A percentile compares a stretch with the other conserved stretches of the same genome.
phyloP scores from a whole-genome alignment of 2,329 filamentous ascomycete species.

The Mycosphaerella sp. region DNA sequence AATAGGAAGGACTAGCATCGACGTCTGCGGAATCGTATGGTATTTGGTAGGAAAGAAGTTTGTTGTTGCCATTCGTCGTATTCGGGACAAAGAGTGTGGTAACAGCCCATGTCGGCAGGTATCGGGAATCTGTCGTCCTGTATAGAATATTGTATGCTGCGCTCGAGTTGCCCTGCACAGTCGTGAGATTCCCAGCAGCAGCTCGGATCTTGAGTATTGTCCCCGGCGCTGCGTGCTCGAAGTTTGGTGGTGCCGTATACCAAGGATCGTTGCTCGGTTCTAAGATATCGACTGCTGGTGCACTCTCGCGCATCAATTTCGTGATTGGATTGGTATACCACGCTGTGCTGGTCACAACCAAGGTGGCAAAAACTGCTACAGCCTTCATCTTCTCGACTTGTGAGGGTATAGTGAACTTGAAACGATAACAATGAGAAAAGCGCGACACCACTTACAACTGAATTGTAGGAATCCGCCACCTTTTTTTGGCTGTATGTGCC shows the following conservation, averaged over 20 bases:
- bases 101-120: slow-evolving; percentile 26
- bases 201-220: slow-evolving; percentile 32
- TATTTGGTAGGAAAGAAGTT: slow-evolving; percentile 28
- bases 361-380: background rate
- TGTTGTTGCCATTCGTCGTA: slow-evolving; percentile 12
- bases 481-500: background rate
- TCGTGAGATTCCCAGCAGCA: slow-evolving; percentile 29
- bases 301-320: slow-evolving; percentile 9
- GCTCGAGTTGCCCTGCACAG: slow-evolving; percentile 24
- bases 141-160: slow-evolving; percentile 30
- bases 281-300: slow-evolving; percentile 16
- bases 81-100: slow-evolving; percentile 28
- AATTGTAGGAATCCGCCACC: background rate
- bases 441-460: background rate
- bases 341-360: slow-evolving; percentile 10
- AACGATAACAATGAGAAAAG: background rate
- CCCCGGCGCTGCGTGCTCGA: slow-evolving; percentile 29
- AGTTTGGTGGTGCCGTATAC: slow-evolving; percentile 31
- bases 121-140: slow-evolving; percentile 25
- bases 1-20: slow-evolving; percentile 38
- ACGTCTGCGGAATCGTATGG: slow-evolving; percentile 36
- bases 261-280: slow-evolving; percentile 36
- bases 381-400: slow-evolving; percentile 9
- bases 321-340: slow-evolving; percentile 14
- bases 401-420: background rate